A percentile compares a stretch with the other conserved stretches of the same genome.
Conservation (phyloP, 106 monocot genomes). For the Apostasia shenzhenica region DNA sequence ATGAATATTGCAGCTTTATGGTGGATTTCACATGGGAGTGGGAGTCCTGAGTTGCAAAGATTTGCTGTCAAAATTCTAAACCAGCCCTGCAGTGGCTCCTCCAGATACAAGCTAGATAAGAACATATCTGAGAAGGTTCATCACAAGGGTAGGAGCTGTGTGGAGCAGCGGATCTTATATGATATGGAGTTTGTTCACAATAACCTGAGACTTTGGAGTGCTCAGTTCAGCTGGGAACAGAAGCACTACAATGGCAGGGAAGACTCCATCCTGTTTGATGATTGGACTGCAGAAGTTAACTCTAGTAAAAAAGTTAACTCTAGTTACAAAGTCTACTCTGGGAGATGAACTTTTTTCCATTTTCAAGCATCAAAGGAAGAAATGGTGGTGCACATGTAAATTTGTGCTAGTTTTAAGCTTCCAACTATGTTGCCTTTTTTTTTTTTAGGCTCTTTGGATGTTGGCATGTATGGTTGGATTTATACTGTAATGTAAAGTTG, state of each 20-base stretch:
- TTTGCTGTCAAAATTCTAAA: constrained; percentile 52
- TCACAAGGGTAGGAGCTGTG: constrained; percentile 24
- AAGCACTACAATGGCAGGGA: constrained; percentile 15
- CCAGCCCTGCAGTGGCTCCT: constrained; percentile 51
- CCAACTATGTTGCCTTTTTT: no score
- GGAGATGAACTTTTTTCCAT: no score
- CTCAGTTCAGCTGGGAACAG: constrained; percentile 6
- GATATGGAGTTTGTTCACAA: constrained; percentile 66
- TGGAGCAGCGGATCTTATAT: constrained; percentile 37
- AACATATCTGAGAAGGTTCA: constrained; percentile 53
- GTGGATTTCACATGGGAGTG: constrained; percentile 52
- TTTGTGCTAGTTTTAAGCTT: no score
- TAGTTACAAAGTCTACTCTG: neutral
- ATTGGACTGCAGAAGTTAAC: constrained; percentile 37
- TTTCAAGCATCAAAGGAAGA: no score
- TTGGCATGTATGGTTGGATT: no score
- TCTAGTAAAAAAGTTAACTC: neutral
- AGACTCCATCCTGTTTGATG: constrained; percentile 28
- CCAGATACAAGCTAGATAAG: constrained; percentile 40
- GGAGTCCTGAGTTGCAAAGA: constrained; percentile 44
- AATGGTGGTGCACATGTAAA: no score
- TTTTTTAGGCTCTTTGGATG: no score
- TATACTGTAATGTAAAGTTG: no score
- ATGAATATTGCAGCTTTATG: constrained; percentile 41
- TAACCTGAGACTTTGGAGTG: constrained; percentile 34